phyloP scores from a whole-genome alignment of 2,329 filamentous ascomycete genomes.

The Teratosphaeria nubilosa region DNA sequence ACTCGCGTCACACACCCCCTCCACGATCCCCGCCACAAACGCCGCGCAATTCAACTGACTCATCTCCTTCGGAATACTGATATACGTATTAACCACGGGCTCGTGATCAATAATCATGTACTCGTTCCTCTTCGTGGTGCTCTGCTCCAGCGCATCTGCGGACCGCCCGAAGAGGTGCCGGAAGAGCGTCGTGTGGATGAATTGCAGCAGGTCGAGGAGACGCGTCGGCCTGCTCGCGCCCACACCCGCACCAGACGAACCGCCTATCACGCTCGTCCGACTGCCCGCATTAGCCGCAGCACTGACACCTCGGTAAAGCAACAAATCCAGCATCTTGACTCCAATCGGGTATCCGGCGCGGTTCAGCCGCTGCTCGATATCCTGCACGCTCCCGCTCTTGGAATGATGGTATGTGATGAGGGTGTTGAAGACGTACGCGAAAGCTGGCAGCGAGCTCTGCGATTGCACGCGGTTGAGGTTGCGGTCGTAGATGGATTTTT shows the following conservation, averaged over 20 bases:
- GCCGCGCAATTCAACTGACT: slow-evolving; percentile 92
- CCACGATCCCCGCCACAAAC: slow-evolving; percentile 87
- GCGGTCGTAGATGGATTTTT: slow-evolving; percentile 96
- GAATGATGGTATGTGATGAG: slow-evolving; percentile 94
- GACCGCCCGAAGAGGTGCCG: slow-evolving; percentile 82
- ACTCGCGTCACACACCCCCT: slow-evolving; percentile 89
- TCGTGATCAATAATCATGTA: slow-evolving; percentile 99
- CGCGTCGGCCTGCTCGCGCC: slow-evolving; percentile 60
- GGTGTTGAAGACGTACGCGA: slow-evolving; percentile 91
- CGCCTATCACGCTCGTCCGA: slow-evolving; percentile 38
- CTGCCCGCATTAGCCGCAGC: background rate
- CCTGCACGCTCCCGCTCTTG: slow-evolving; percentile 82
- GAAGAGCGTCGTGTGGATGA: slow-evolving; percentile 90
- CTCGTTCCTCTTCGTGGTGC: slow-evolving; percentile 74
- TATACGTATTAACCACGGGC: slow-evolving; percentile 86
- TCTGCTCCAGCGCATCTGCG: slow-evolving; percentile 88
- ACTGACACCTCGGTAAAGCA: slow-evolving; percentile 57
- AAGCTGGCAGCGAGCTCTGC: slow-evolving; percentile 85
- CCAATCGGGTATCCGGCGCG: slow-evolving; percentile 73
- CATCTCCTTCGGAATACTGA: slow-evolving; percentile 91
- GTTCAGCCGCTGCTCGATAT: slow-evolving; percentile 54
- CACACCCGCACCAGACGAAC: slow-evolving; percentile 51
- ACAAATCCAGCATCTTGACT: slow-evolving; percentile 85
- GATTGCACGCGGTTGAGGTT: slow-evolving; percentile 81
- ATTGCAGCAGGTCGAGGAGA: slow-evolving; percentile 84